A percentile compares a stretch with the other conserved stretches of the same genome.
These are phyloP conservation scores for Apiotrichum veenhuisii DNA, from an alignment of 1,284 basidiomycete genomes.

Conservation along the genomic window DNA sequence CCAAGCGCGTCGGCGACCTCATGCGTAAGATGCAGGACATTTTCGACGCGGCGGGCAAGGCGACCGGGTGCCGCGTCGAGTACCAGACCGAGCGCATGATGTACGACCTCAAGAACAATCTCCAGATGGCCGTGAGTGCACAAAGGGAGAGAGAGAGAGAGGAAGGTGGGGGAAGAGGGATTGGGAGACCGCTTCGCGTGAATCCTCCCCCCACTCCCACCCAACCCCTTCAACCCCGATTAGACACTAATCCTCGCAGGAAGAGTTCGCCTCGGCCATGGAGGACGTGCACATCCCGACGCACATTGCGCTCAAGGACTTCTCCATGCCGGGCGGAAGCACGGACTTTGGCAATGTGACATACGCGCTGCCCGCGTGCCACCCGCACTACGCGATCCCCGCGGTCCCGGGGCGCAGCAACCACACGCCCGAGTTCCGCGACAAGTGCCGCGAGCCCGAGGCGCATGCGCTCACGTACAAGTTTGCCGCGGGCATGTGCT, in stretches of 20 bases:
- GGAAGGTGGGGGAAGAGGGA: too few species aligned
- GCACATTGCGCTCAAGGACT: constrained; percentile 10
- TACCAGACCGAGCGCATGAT: constrained; percentile 52
- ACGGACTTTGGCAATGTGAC: constrained; percentile 23
- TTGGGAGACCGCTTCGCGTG: neutral
- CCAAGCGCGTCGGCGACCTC: constrained; percentile 56
- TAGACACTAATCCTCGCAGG: neutral
- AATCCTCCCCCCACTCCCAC: too few species aligned
- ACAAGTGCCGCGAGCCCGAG: constrained; percentile 15
- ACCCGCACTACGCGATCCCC: constrained; percentile 25
- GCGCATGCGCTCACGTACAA: constrained; percentile 35
- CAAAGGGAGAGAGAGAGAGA: too few species aligned
- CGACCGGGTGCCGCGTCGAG: constrained; percentile 64
- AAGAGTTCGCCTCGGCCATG: constrained; percentile 15
- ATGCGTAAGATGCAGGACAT: constrained; percentile 58
- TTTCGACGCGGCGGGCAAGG: constrained; percentile 62
- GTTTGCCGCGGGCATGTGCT: constrained; percentile 40
- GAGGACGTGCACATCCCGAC: neutral
- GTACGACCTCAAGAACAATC: constrained; percentile 55
- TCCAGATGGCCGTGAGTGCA: constrained; percentile 15
- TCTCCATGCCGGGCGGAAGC: constrained; percentile 1
- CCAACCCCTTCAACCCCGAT: neutral
- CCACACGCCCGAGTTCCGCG: constrained; percentile 31
- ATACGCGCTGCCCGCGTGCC: constrained; percentile 27
- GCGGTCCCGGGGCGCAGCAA: constrained; percentile 19